Base-by-base conservation (phyloP, 2,329 filamentous ascomycete species). In the Neopestalotiopsis sp. region DNA sequence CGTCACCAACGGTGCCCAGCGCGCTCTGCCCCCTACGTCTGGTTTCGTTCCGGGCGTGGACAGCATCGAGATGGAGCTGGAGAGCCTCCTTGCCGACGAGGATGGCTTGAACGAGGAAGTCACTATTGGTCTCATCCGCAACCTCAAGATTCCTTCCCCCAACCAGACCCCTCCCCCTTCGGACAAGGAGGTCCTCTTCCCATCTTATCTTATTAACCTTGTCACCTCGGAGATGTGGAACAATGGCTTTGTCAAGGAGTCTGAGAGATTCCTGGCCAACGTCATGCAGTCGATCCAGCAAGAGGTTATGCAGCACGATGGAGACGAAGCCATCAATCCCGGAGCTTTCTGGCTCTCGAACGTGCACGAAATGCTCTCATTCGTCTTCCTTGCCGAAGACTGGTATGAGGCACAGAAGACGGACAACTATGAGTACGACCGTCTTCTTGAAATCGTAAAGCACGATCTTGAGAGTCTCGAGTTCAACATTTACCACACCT, bases 181-280 rank as follows among this genome's bases (percentile, higher is more conserved):
- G 20, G 96, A 99, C 83, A 99, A 99, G 85, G 96, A 99, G 81
- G 95, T 99, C 28, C 87, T 99, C 66, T 99, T 99, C 91, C 96
- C 96, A 42, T 95, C 96, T 10, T 99, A 98, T 81, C 91, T 99
- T 75, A 99, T 99, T 86, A 99, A 99, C 82, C 88, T 99, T 70
- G 96, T 99, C 72, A 99, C 96, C 13, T 98, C 95, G 17, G 96
- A 99, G 85, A 99, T 99, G 96, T 99, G 96, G 96, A 99, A 99
- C 86, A 99, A 99, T 76, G 96, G 96, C 61, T 99, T 98, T 79
- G 96, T 99, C 76, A 99, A 99, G 86, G 96, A 99, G 83, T 98
- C 96, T 4, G 96, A 99, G 83, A 93, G 95, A 67, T 99, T 99
- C 89, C 87, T 99, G 71, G 96, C 96, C 78, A 99, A 98, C 77